Percentiles rank a stretch among this genome's conserved stretches.
These are phyloP conservation scores for Hydnomerulius pinastri DNA, from an alignment of 768 basidiomycete species.

Conservation along the genomic window DNA sequence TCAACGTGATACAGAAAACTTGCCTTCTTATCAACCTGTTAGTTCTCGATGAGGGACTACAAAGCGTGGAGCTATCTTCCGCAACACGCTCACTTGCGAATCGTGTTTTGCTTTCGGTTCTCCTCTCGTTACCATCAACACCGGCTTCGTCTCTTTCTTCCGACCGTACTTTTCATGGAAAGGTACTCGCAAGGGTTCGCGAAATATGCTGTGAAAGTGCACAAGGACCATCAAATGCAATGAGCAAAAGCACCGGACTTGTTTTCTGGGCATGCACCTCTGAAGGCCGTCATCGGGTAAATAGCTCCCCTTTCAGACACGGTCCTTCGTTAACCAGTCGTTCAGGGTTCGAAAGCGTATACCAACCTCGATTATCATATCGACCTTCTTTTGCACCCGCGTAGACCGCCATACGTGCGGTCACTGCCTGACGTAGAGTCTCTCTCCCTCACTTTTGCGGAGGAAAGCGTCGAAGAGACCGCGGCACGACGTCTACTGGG, in stretches of 20 bases:
- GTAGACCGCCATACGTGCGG: constrained; percentile 73
- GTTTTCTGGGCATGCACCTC: constrained; percentile 44
- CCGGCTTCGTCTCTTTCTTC: constrained; percentile 55
- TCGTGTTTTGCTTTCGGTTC: constrained; percentile 58
- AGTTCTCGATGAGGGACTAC: constrained; percentile 55
- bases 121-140: constrained; percentile 57
- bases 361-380: constrained; percentile 38
- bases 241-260: constrained; percentile 64
- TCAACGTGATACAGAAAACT: background rate
- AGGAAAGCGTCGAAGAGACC: constrained; percentile 67
- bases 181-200: constrained; percentile 48
- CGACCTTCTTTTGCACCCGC: constrained; percentile 75
- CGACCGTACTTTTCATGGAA: constrained; percentile 49
- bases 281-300: constrained; percentile 31
- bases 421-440: constrained; percentile 64
- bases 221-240: constrained; percentile 54
- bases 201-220: constrained; percentile 48
- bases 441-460: constrained; percentile 59
- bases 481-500: constrained; percentile 45
- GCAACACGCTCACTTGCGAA: constrained; percentile 59
- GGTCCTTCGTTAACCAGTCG: background rate
- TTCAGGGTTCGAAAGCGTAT: constrained; percentile 17
- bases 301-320: constrained; percentile 8
- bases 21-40: constrained; percentile 7
- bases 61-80: constrained; percentile 50